Evolutionary conservation across 2,329 filamentous ascomycete species (phyloP).

Genomic region (Botrytis byssoidea): DNA sequence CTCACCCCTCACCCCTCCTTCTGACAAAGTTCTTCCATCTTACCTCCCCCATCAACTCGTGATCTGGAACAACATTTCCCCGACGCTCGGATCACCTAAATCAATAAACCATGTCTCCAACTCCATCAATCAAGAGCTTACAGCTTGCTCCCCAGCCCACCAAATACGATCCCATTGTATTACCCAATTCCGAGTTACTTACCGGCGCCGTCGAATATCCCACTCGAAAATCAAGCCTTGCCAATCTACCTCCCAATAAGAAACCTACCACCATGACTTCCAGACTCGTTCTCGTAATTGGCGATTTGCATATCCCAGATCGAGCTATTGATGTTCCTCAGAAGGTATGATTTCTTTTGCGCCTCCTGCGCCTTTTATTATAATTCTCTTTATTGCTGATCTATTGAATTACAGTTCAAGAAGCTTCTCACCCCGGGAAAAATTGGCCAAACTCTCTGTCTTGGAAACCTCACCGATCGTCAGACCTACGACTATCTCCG

Average conservation of each 20-base stretch:
- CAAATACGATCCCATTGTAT: conserved; percentile 6
- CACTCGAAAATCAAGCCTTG: conserved; percentile 12
- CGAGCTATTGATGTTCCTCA: conserved; percentile 85
- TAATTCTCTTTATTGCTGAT: conserved; percentile 21
- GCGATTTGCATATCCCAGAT: conserved; percentile 92
- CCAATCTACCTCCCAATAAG: neutral
- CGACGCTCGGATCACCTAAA: neutral
- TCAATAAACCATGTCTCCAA: conserved; percentile 1
- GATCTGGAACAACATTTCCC: neutral
- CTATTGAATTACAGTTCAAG: conserved; percentile 61
- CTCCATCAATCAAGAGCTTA: conserved; percentile 12
- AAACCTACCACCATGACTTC: conserved; percentile 59
- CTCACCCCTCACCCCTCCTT: neutral
- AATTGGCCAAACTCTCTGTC: conserved; percentile 77
- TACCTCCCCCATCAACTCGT: neutral
- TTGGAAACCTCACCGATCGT: conserved; percentile 78
- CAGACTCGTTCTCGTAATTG: conserved; percentile 86
- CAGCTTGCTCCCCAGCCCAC: neutral
- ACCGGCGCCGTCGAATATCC: conserved; percentile 14
- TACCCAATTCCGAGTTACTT: conserved; percentile 6
- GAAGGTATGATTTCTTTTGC: conserved; percentile 59
- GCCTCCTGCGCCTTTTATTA: conserved; percentile 19
- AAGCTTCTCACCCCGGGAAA: conserved; percentile 81
- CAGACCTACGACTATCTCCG: conserved; percentile 79
- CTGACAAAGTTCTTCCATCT: neutral